Percentiles rank a stretch among this genome's conserved stretches.
phyloP scores from a whole-genome alignment of 768 basidiomycete genomes.

The Suillus weaverae region DNA sequence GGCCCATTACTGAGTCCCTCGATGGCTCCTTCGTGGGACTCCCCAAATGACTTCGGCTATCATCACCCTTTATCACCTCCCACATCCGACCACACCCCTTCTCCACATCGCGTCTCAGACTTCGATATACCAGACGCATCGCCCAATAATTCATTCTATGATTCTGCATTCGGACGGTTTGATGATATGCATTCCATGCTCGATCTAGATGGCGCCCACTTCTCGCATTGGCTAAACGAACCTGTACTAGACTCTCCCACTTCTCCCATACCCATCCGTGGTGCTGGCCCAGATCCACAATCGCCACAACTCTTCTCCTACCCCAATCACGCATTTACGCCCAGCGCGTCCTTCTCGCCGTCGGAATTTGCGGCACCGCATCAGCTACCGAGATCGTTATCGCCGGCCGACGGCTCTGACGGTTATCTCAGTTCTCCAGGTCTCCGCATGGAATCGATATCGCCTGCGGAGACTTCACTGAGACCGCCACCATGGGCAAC shows the following conservation, averaged over 20 bases:
- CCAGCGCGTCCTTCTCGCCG: conserved; percentile 58
- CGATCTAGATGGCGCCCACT: conserved; percentile 43
- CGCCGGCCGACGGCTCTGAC: conserved; percentile 55
- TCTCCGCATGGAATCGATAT: conserved; percentile 53
- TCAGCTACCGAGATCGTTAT: conserved; percentile 61
- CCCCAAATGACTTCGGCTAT: conserved; percentile 35
- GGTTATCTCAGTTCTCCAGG: conserved; percentile 42
- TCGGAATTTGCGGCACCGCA: conserved; percentile 59
- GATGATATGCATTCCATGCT: conserved; percentile 34
- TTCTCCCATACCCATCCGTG: conserved; percentile 65
- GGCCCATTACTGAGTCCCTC: conserved; percentile 24
- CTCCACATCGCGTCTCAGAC: conserved; percentile 40
- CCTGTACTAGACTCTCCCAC: conserved; percentile 48
- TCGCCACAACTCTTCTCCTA: conserved; percentile 50
- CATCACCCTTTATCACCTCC: conserved; percentile 42
- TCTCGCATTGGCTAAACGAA: conserved; percentile 67
- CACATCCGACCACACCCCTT: conserved; percentile 39
- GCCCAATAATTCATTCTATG: conserved; percentile 37
- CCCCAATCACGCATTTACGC: conserved; percentile 47
- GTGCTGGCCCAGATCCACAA: conserved; percentile 41
- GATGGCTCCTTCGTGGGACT: conserved; percentile 25
- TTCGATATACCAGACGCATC: conserved; percentile 44
- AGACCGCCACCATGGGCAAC: conserved; percentile 65
- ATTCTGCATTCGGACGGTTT: conserved; percentile 31
- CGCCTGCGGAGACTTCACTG: conserved; percentile 60